A percentile compares a stretch with the other conserved stretches of the same genome.
phyloP scores from a whole-genome alignment of 352 stramenopile species.

The Bremia lactucae region DNA sequence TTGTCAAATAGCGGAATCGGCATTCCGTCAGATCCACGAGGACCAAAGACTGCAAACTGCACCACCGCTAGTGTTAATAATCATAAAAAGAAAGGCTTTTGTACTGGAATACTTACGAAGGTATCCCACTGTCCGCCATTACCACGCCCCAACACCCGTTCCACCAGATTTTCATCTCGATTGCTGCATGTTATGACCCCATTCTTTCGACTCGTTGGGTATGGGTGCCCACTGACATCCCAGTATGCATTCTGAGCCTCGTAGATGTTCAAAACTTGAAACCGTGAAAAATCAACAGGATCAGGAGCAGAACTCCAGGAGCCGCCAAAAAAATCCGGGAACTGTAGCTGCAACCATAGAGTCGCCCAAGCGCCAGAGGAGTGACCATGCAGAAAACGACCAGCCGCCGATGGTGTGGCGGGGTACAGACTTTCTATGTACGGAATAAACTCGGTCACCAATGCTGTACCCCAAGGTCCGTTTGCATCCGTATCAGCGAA shows the following conservation, averaged over 20 bases:
- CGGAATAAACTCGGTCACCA: constrained; percentile 63
- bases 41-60: constrained; percentile 56
- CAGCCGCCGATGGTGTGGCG: constrained; percentile 17
- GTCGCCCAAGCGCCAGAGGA: constrained; percentile 63
- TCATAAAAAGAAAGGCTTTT: neutral
- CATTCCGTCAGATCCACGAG: constrained; percentile 35
- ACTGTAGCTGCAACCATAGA: constrained; percentile 65
- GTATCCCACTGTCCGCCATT: constrained; percentile 74
- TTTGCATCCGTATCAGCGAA: constrained; percentile 57
- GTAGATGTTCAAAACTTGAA: constrained; percentile 68
- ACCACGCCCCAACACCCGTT: constrained; percentile 46
- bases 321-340: constrained; percentile 60
- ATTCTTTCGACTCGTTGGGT: constrained; percentile 46
- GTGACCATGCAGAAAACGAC: constrained; percentile 60
- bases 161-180: constrained; percentile 62
- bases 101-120: constrained; percentile 38
- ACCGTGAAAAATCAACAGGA: constrained; percentile 55
- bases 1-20: constrained; percentile 65
- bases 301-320: constrained; percentile 66
- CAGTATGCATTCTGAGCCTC: constrained; percentile 62
- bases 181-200: constrained; percentile 43
- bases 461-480: constrained; percentile 53
- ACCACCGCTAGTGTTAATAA: constrained; percentile 4
- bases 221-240: constrained; percentile 42
- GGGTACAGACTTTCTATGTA: constrained; percentile 46